phyloP scores from a whole-genome alignment of 2,329 filamentous ascomycete genomes.

The Neurospora sp. region DNA sequence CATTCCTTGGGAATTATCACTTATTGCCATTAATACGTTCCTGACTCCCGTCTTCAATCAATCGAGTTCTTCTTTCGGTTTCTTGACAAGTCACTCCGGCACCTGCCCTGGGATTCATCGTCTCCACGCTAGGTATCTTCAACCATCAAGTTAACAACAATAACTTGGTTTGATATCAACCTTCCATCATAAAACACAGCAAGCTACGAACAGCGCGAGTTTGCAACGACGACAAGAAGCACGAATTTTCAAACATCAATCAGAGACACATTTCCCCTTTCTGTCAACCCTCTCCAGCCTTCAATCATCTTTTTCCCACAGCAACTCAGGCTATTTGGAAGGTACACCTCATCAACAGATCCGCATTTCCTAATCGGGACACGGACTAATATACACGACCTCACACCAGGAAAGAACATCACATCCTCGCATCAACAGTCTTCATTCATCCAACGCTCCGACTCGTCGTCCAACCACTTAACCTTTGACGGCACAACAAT shows the following conservation, averaged over 20 bases:
- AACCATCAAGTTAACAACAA: not conserved
- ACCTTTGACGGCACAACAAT: not conserved
- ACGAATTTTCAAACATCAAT: not conserved
- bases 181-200: not conserved
- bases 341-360: constrained; percentile 2
- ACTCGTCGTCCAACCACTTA: not conserved
- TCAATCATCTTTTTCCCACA: constrained; percentile 2
- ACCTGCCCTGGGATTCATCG: too few relatives aligned
- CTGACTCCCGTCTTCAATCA: not conserved
- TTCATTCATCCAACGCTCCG: not conserved
- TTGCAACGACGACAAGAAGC: not conserved
- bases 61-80: not conserved
- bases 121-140: not conserved
- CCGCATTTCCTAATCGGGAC: constrained; percentile 14
- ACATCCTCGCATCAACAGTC: not conserved
- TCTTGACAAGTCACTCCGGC: too few relatives aligned
- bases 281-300: too few relatives aligned
- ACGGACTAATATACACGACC: constrained; percentile 4
- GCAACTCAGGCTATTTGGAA: constrained; percentile 17
- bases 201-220: not conserved
- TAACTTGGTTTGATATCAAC: not conserved
- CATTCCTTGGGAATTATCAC: not conserved
- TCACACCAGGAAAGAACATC: not conserved
- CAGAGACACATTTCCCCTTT: not conserved
- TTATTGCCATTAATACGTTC: not conserved